Evolutionary conservation across 257 asterid genomes (phyloP).

Genomic region (Craterostigma plantagineum): DNA sequence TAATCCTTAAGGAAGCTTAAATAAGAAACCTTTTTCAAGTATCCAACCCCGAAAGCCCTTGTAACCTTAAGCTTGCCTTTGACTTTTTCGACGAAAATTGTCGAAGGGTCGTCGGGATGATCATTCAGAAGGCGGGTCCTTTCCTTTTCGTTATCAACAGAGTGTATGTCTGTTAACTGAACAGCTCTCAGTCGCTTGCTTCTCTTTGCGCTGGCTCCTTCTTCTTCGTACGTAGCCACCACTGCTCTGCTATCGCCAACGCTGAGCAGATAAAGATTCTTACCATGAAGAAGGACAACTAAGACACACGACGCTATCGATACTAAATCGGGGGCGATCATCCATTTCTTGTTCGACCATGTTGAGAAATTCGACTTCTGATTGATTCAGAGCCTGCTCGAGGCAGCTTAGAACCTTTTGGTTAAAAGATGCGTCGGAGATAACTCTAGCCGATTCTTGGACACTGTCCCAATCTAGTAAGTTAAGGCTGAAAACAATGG

Average conservation of each 20-base stretch:
- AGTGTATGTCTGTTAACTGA: slow-evolving; percentile 71
- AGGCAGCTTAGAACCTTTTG: slow-evolving; percentile 50
- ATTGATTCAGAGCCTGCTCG: slow-evolving; percentile 48
- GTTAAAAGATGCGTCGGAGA: too few relatives aligned
- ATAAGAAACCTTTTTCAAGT: slow-evolving; percentile 69
- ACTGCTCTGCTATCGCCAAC: slow-evolving; percentile 96
- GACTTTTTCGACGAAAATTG: slow-evolving; percentile 47
- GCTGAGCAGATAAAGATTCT: slow-evolving; percentile 54
- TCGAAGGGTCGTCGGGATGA: slow-evolving; percentile 62
- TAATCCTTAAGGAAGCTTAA: too few relatives aligned
- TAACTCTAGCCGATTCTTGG: not conserved
- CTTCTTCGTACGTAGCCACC: slow-evolving; percentile 44
- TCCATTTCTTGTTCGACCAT: slow-evolving; percentile 99
- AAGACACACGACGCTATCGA: slow-evolving; percentile 80
- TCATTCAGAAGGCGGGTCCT: slow-evolving; percentile 41
- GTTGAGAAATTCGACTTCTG: slow-evolving; percentile 69
- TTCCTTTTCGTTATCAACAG: slow-evolving; percentile 71
- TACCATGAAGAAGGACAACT: slow-evolving; percentile 55
- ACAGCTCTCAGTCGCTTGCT: slow-evolving; percentile 33
- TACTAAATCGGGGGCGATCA: slow-evolving; percentile 81
- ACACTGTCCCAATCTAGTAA: slow-evolving; percentile 43
- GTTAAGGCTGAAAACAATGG: slow-evolving; percentile 46
- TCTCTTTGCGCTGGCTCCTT: slow-evolving; percentile 13
- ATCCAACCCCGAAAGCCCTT: slow-evolving; percentile 94
- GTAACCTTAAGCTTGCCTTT: slow-evolving; percentile 90